Base-by-base conservation (phyloP, 441 rosid species). In the Capsella rubella region DNA sequence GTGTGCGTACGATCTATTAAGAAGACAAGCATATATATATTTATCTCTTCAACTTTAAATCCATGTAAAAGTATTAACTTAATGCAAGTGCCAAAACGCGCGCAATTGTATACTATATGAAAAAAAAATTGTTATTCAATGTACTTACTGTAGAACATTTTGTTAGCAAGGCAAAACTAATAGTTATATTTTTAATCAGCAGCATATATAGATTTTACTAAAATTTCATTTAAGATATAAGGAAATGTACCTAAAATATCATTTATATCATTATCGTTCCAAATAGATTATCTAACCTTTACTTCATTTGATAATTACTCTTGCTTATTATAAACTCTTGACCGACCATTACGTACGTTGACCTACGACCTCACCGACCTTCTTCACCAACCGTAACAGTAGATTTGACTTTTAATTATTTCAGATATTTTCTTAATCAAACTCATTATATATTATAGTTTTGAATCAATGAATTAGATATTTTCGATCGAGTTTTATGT, bases 261-360 rank as follows among this genome's bases (percentile, higher is more conserved):
- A 58, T 39, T 57, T 15, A 35, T 32, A 53, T 55, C 71, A 64
- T 29, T 39, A 31, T 58, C 67, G 10, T 57, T 43, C 34, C 13
- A 68, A 45, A 52, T 61, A 5, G 64, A 61, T 64, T 21, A 61
- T 61, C 51, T 15, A 75, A 32, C 62, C 11, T 56, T 1, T 1
- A 12, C 15, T 49, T 1, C 9, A 15, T 42, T 12, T 28, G 67
- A 67, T 51, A 15, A 1, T 8, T 31, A 8, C 8, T 14, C 14
- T 69, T 54, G 64, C 74, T 75, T 63, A 75, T 43, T 28, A 46
- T 56, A 53, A 62, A 69, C 37, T 53, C 59, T 54, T 62, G 55
- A 35, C 78, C 74, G 51, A 61, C 74, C 50, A 68, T 50, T 52
- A 51, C 78, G 31, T 67, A 67, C 49, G 32, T 61, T 27, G 58